Evolutionary conservation across 2,329 filamentous ascomycete genomes (phyloP), one percentile per base, ranked within the genome.

Genomic region (Leptodontidium sp.): DNA sequence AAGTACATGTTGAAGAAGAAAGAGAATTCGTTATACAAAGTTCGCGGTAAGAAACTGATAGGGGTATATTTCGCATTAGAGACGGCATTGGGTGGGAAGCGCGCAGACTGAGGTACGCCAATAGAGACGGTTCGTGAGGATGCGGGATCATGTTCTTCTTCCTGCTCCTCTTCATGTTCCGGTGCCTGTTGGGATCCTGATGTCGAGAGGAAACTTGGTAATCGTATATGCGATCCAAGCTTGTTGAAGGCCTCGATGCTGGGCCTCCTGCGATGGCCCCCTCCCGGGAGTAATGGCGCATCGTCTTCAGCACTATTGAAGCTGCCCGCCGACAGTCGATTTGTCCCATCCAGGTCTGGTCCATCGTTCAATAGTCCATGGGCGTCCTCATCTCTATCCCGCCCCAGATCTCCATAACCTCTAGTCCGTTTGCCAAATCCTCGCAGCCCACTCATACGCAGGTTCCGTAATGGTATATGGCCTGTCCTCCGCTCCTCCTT

Each of bases 1-100:
- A 99, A 99, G 80, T 99, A 99, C 85, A 98, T 93, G 86, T 99
- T 99, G 86, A 99, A 97, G 82, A 99, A 99, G 84, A 98, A 99
- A 69, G 95, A 98, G 79, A 99, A 99, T 79, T 99, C 96, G 82
- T 98, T 98, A 82, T 98, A 99, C 26, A 99, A 84, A 0, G 96
- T 99, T 64, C 95, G 86, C 2, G 97, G 97, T 15, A 99, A 86
- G 80, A 99, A 99, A 64, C 92, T 97, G 84, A 94, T 91, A 0
- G 94, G 90, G 38, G 95, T 98, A 80, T 99, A 99, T 85, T 98
- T 99, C 66, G 96, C 95, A 79, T 99, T 98, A 45, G 95, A 98
- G 61, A 99, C 88, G 67, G 93, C 87, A 80, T 99, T 99, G 9
- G 92, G 89, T 11, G 96, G 95, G 79, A 95, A 98, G 73, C 91